These are phyloP conservation scores for Aspergillus sp. DNA, from an alignment of 2,329 filamentous ascomycete species.

Conservation along the genomic window DNA sequence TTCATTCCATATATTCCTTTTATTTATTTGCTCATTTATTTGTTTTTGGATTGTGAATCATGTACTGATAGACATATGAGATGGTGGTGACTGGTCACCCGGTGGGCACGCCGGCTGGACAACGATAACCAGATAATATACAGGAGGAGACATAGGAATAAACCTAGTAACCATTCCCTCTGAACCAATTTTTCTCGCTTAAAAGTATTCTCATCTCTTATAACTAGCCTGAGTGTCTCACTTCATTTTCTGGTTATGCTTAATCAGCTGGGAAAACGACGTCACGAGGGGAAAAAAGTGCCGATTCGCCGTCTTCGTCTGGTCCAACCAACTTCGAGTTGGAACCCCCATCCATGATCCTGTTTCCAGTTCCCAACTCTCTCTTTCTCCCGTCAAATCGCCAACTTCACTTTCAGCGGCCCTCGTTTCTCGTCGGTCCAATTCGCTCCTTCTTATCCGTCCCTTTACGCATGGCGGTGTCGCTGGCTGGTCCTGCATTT, in stretches of 20 bases:
- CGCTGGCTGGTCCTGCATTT: constrained; percentile 24
- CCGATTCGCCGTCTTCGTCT: constrained; percentile 8
- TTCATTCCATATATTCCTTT: constrained; percentile 11
- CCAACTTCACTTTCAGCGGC: not conserved
- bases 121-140: constrained; percentile 11
- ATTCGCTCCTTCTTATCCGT: not conserved
- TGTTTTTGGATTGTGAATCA: constrained; percentile 13
- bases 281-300: constrained; percentile 14
- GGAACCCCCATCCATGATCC: not conserved
- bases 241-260: not conserved
- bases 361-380: not conserved
- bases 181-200: not conserved
- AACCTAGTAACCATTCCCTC: not conserved
- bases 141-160: not conserved
- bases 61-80: constrained; percentile 14
- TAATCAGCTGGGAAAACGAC: constrained; percentile 9
- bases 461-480: constrained; percentile 19
- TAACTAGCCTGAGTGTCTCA: not conserved
- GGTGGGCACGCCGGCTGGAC: constrained; percentile 4
- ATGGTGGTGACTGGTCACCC: constrained; percentile 12
- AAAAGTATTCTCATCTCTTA: not conserved
- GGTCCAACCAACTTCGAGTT: not conserved
- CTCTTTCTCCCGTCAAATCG: not conserved
- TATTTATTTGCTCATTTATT: constrained; percentile 7
- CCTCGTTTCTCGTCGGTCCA: constrained; percentile 1